Conservation (phyloP, 1,284 basidiomycete genomes). For the Ceratobasidium sp. region DNA sequence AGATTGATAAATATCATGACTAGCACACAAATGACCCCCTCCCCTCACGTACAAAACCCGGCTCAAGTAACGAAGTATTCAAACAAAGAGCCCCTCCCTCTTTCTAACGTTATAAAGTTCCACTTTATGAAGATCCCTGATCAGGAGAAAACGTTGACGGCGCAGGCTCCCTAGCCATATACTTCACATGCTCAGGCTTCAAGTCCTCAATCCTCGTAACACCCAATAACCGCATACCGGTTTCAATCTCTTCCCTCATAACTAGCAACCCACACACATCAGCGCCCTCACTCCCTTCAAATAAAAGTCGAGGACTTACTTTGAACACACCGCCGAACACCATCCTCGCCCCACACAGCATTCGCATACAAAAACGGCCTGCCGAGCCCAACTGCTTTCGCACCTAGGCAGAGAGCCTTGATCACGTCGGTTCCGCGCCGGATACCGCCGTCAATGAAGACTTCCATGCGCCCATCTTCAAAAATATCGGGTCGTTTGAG, state of each 20-base stretch:
- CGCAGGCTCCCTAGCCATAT: slow-evolving; percentile 42
- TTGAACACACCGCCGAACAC: slow-evolving; percentile 57
- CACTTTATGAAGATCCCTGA: background rate
- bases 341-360: slow-evolving; percentile 54
- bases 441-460: slow-evolving; percentile 58
- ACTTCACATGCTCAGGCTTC: slow-evolving; percentile 51
- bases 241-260: slow-evolving; percentile 61
- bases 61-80: no score
- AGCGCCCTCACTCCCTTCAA: background rate
- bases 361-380: slow-evolving; percentile 58
- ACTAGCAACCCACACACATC: slow-evolving; percentile 50
- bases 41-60: no score
- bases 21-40: no score
- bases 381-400: slow-evolving; percentile 57
- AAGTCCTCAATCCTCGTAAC: slow-evolving; percentile 56
- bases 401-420: slow-evolving; percentile 61
- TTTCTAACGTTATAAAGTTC: no score
- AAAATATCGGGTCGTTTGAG: slow-evolving; percentile 56
- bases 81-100: no score
- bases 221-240: slow-evolving; percentile 61
- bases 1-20: no score
- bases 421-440: slow-evolving; percentile 59
- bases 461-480: slow-evolving; percentile 52
- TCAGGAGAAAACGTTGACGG: background rate
- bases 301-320: slow-evolving; percentile 52